Conservation (phyloP, 2,329 filamentous ascomycete genomes). For the Ascochyta koolunga region DNA sequence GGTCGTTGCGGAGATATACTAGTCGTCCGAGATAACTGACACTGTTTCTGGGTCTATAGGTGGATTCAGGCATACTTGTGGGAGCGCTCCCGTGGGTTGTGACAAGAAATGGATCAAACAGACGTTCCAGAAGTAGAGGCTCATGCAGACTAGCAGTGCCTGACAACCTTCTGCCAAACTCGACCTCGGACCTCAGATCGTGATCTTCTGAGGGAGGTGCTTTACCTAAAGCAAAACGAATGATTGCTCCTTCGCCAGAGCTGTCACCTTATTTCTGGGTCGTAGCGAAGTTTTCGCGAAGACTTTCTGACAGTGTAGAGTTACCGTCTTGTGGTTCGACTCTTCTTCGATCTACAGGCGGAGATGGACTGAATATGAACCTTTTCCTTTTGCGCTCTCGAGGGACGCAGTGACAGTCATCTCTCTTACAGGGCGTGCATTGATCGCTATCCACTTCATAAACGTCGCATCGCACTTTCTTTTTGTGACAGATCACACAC, state of each 20-base stretch:
- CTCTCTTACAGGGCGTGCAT: slow-evolving; percentile 47
- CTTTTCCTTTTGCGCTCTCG: slow-evolving; percentile 42
- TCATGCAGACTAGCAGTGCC: slow-evolving; percentile 29
- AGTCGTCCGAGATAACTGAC: slow-evolving; percentile 43
- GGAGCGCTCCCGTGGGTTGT: slow-evolving; percentile 19
- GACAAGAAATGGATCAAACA: slow-evolving; percentile 25
- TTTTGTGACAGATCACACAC: slow-evolving; percentile 53
- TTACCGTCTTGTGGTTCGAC: slow-evolving; percentile 21
- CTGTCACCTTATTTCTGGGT: slow-evolving; percentile 7
- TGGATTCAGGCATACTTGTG: slow-evolving; percentile 22
- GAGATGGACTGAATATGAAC: slow-evolving; percentile 42
- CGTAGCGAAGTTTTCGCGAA: slow-evolving; percentile 14
- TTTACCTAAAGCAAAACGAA: background rate
- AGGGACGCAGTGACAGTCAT: slow-evolving; percentile 42
- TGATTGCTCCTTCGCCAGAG: slow-evolving; percentile 6
- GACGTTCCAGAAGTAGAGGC: slow-evolving; percentile 26
- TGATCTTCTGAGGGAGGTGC: slow-evolving; percentile 16
- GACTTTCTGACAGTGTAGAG: slow-evolving; percentile 13
- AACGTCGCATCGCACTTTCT: slow-evolving; percentile 46
- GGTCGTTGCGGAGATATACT: slow-evolving; percentile 42
- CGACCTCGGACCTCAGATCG: slow-evolving; percentile 26
- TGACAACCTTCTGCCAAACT: slow-evolving; percentile 29
- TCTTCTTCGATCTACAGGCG: slow-evolving; percentile 23
- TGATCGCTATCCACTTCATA: slow-evolving; percentile 41
- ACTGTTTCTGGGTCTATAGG: slow-evolving; percentile 25